These are phyloP conservation scores for Davidsoniella virescens DNA, from an alignment of 2,329 filamentous ascomycete species.

Conservation along the genomic window DNA sequence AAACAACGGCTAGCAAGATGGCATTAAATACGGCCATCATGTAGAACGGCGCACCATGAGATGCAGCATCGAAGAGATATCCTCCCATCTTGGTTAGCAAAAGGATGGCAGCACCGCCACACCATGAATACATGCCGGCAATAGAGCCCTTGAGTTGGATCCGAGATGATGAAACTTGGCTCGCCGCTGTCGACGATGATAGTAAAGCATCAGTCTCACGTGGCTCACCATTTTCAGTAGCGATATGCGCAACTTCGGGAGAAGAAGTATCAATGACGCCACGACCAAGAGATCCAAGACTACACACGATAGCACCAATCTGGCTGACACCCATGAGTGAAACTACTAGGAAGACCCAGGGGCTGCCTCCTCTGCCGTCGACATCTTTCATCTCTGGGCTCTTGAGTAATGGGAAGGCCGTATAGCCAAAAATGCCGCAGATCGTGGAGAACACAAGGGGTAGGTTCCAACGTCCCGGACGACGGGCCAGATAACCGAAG, in stretches of 20 bases:
- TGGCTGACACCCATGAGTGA: constrained; percentile 78
- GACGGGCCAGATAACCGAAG: constrained; percentile 73
- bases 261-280: constrained; percentile 42
- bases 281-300: constrained; percentile 69
- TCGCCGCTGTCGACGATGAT: no score
- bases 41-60: constrained; percentile 71
- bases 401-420: constrained; percentile 54
- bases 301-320: constrained; percentile 92
- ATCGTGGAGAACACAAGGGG: constrained; percentile 58
- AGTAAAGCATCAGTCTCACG: constrained; percentile 10
- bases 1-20: constrained; percentile 42
- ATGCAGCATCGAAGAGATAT: constrained; percentile 61
- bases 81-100: constrained; percentile 85
- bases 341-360: constrained; percentile 58
- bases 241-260: background rate
- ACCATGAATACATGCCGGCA: constrained; percentile 83
- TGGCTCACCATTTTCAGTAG: constrained; percentile 24
- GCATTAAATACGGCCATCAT: constrained; percentile 86
- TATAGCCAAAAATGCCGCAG: constrained; percentile 64
- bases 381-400: constrained; percentile 58
- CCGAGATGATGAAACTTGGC: constrained; percentile 22
- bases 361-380: constrained; percentile 49
- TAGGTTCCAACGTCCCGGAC: constrained; percentile 47
- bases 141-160: constrained; percentile 76
- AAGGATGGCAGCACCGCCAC: constrained; percentile 77